phyloP scores from a whole-genome alignment of 2,329 filamentous ascomycete species.

The Phoma sp. region DNA sequence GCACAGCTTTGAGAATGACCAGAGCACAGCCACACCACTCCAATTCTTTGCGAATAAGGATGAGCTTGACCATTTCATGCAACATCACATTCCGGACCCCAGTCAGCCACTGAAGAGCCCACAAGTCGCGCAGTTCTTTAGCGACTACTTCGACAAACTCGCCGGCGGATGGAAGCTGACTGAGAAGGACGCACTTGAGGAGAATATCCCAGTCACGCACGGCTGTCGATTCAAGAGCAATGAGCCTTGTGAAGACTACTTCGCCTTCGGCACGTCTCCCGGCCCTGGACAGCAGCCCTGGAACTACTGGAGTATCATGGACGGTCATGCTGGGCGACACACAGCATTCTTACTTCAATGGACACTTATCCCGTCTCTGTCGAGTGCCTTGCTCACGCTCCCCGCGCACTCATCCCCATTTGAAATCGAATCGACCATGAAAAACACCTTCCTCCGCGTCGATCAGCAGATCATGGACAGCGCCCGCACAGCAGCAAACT shows the following conservation, averaged over 20 bases:
- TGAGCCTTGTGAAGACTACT: slow-evolving; percentile 44
- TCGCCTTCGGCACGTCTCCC: slow-evolving; percentile 36
- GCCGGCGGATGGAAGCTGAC: slow-evolving; percentile 39
- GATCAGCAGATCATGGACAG: slow-evolving; percentile 63
- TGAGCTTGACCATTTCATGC: slow-evolving; percentile 36
- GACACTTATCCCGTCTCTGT: slow-evolving; percentile 55
- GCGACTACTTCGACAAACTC: slow-evolving; percentile 35
- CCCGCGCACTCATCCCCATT: slow-evolving; percentile 50
- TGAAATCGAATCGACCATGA: slow-evolving; percentile 63
- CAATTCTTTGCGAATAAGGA: slow-evolving; percentile 39
- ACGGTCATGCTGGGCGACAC: slow-evolving; percentile 59
- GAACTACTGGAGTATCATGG: slow-evolving; percentile 56
- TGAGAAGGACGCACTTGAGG: slow-evolving; percentile 31
- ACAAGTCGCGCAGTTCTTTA: slow-evolving; percentile 27
- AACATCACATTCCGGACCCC: slow-evolving; percentile 34
- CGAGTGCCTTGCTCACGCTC: slow-evolving; percentile 45
- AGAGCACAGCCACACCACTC: slow-evolving; percentile 25
- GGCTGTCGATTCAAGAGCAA: slow-evolving; percentile 41
- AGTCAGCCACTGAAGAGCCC: slow-evolving; percentile 29
- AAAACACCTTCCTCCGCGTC: slow-evolving; percentile 63
- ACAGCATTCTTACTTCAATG: slow-evolving; percentile 53
- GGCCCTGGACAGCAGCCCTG: slow-evolving; percentile 39
- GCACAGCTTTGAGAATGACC: slow-evolving; percentile 26
- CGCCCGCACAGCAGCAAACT: slow-evolving; percentile 49
- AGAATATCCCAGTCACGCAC: slow-evolving; percentile 43